Percentiles rank a stretch among this genome's conserved stretches.
Evolutionary conservation across 2,329 filamentous ascomycete species (phyloP).

Genomic region (Diaporthe amygdali): DNA sequence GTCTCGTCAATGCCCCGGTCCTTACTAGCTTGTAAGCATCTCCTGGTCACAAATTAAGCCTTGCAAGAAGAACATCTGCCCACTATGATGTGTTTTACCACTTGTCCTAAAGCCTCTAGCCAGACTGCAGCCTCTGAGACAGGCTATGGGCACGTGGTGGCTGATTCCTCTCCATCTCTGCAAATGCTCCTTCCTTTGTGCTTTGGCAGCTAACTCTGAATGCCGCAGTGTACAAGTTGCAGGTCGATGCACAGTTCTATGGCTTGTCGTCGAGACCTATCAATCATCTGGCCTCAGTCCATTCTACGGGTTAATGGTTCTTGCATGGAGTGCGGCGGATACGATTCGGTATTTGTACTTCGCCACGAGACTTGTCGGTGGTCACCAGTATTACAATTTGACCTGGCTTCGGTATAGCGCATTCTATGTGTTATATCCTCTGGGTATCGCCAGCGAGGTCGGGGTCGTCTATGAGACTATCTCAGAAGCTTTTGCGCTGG

Average conservation of each 20-base stretch:
- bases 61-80: no score
- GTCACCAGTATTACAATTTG: conserved; percentile 20
- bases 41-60: no score
- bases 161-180: no score
- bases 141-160: no score
- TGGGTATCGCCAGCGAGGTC: conserved; percentile 21
- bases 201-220: no score
- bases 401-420: conserved; percentile 25
- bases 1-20: conserved; percentile 23
- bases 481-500: not conserved
- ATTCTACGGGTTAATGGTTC: conserved; percentile 14
- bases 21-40: conserved; percentile 21
- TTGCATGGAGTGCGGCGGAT: conserved; percentile 22
- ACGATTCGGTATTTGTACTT: conserved; percentile 23
- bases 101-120: no score
- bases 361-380: conserved; percentile 21
- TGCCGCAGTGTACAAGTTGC: conserved; percentile 23
- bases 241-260: conserved; percentile 22
- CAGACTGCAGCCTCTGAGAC: no score
- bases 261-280: conserved; percentile 24
- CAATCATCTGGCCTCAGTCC: conserved; percentile 6
- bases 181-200: no score
- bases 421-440: conserved; percentile 23
- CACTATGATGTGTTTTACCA: no score
- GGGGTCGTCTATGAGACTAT: conserved; percentile 18